Evolutionary conservation across 768 basidiomycete species (phyloP).

Genomic region (Boletus reticulatus): DNA sequence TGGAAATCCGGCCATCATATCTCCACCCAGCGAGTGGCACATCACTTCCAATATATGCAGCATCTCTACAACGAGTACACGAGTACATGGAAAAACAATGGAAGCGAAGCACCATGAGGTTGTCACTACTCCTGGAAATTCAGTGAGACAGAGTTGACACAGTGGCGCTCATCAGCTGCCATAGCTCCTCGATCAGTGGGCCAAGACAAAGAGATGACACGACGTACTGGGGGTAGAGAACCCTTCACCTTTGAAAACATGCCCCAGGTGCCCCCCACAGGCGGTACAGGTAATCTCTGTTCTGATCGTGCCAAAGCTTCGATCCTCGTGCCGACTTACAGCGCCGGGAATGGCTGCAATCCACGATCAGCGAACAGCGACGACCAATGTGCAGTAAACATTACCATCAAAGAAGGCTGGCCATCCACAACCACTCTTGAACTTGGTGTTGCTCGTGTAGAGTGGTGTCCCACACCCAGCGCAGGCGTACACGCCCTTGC

Average conservation of each 20-base stretch:
- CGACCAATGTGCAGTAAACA: conserved; percentile 5
- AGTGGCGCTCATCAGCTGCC: conserved; percentile 79
- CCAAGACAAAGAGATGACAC: background rate
- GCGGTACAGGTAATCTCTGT: conserved; percentile 89
- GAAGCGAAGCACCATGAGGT: background rate
- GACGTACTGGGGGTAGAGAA: conserved; percentile 72
- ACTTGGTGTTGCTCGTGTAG: conserved; percentile 89
- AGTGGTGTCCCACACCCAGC: conserved; percentile 79
- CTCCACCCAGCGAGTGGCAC: background rate
- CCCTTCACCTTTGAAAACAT: conserved; percentile 93
- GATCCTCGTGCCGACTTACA: conserved; percentile 75
- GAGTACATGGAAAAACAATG: background rate
- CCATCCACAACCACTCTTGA: conserved; percentile 93
- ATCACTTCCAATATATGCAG: too few species aligned
- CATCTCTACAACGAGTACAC: background rate
- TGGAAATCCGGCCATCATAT: background rate
- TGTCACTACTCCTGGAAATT: conserved; percentile 53
- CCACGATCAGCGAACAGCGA: background rate
- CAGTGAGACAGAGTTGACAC: conserved; percentile 87
- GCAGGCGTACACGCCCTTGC: conserved; percentile 71
- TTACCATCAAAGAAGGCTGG: conserved; percentile 95
- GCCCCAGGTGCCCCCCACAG: conserved; percentile 92
- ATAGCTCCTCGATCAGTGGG: background rate
- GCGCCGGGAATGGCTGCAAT: conserved; percentile 82
- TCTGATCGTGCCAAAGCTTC: conserved; percentile 59